Evolutionary conservation across 306 rosid genomes (phyloP), one percentile per base, ranked within the genome.

Genomic region (Medicago ruthenica): DNA sequence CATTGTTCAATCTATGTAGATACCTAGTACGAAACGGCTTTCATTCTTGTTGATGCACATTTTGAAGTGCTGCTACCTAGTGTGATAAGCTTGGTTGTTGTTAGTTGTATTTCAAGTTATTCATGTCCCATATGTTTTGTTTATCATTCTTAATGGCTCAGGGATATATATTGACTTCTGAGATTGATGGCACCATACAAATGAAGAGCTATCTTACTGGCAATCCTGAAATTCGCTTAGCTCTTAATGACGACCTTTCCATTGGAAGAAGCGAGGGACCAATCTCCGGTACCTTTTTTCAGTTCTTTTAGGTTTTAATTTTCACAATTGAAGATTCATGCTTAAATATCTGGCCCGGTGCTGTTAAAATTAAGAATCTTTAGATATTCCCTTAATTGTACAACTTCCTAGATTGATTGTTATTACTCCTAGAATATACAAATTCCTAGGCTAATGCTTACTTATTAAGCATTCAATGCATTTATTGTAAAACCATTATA

Each of bases 121-220:
- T 81, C 72, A 37, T 55, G 47, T 70, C 47, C 24, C 11, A 20
- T 36, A 65, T 45, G 50, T 41, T 63, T 42, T 75, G 65, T 41
- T 9, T 58, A 53, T 51, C 62, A 44, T 69, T 71, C 55, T 74
- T 69, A 24, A 74, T 81, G 79, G 54, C 51, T 70, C 90, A 92
- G 96, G 97, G 97, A 66, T 92, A 92, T 75, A 88, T 92, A 75
- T 76, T 92, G 85, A 92, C 97, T 74, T 92, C 93, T 77, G 97
- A 92, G 86, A 92, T 92, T 81, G 97, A 92, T 77, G 96, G 97
- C 60, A 92, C 97, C 74, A 92, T 92, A 80, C 97, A 92, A 92
- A 92, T 92, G 96, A 92, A 88, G 81, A 92, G 97, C 79, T 89
- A 92, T 88, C 97, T 92, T 74, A 75, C 84, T 77, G 97, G 97